Conservation (phyloP, 106 monocot species). For the Triglochin maritima region DNA sequence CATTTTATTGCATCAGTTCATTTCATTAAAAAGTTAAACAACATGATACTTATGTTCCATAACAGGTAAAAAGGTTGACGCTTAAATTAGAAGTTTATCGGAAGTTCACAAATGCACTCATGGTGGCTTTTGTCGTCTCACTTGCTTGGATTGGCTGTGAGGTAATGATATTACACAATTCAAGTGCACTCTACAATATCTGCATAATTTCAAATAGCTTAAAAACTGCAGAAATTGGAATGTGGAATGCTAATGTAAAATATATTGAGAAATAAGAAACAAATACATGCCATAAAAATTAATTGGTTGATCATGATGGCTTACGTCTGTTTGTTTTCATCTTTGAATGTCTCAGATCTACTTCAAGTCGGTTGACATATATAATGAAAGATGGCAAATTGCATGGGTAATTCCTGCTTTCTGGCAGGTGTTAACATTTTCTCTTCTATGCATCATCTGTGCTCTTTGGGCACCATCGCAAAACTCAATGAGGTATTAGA, state of each 20-base stretch:
- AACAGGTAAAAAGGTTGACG: conserved; percentile 60
- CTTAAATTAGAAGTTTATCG: conserved; percentile 71
- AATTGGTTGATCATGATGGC: too few species aligned
- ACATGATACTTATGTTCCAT: background rate
- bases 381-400: conserved; percentile 72
- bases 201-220: too few species aligned
- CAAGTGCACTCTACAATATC: background rate
- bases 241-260: too few species aligned
- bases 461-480: conserved; percentile 87
- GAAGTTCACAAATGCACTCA: conserved; percentile 79
- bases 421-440: conserved; percentile 87
- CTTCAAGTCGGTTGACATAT: conserved; percentile 83
- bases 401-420: conserved; percentile 91
- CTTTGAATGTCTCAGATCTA: conserved; percentile 51
- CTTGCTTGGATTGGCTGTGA: conserved; percentile 76
- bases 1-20: background rate
- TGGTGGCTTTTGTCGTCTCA: conserved; percentile 63
- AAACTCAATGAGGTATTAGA: conserved; percentile 65
- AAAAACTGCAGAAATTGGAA: too few species aligned
- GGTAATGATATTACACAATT: conserved; percentile 21
- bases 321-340: background rate
- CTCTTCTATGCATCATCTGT: conserved; percentile 77
- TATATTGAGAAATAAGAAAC: too few species aligned
- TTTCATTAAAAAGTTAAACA: too few species aligned
- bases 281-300: too few species aligned